Evolutionary conservation across 768 basidiomycete species (phyloP).

Genomic region (Mycena alexandri): DNA sequence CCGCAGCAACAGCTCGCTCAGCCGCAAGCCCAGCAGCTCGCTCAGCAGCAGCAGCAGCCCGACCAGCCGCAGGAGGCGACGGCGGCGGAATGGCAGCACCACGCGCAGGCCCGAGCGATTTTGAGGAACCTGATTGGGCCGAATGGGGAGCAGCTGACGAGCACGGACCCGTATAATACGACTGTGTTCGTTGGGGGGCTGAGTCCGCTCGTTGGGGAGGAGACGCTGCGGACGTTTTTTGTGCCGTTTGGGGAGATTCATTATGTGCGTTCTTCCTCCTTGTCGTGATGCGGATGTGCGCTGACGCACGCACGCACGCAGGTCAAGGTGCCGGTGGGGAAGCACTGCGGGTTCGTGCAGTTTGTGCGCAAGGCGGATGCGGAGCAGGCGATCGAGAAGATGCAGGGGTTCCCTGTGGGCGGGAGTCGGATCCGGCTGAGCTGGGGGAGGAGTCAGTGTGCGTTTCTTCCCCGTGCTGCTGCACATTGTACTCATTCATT

Average conservation of each 20-base stretch:
- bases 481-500: neutral
- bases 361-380: constrained; percentile 94
- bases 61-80: constrained; percentile 33
- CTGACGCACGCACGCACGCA: constrained; percentile 50
- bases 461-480: constrained; percentile 40
- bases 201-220: constrained; percentile 90
- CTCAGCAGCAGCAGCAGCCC: constrained; percentile 1
- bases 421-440: constrained; percentile 92
- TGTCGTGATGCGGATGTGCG: constrained; percentile 28
- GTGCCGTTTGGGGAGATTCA: constrained; percentile 94
- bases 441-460: constrained; percentile 96
- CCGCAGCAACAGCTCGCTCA: no score
- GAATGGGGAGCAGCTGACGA: constrained; percentile 88
- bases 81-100: constrained; percentile 88
- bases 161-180: constrained; percentile 95
- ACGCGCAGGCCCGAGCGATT: constrained; percentile 86
- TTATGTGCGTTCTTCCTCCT: constrained; percentile 68
- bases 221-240: constrained; percentile 91
- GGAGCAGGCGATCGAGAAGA: constrained; percentile 92
- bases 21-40: no score
- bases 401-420: constrained; percentile 96
- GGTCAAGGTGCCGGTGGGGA: constrained; percentile 97
- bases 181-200: constrained; percentile 96
- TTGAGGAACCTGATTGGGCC: constrained; percentile 87
- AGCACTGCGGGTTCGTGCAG: constrained; percentile 97